Percentiles rank a stretch among this genome's conserved stretches.
Evolutionary conservation across 2,329 filamentous ascomycete species (phyloP).

Genomic region (Aspergillus amoenus): DNA sequence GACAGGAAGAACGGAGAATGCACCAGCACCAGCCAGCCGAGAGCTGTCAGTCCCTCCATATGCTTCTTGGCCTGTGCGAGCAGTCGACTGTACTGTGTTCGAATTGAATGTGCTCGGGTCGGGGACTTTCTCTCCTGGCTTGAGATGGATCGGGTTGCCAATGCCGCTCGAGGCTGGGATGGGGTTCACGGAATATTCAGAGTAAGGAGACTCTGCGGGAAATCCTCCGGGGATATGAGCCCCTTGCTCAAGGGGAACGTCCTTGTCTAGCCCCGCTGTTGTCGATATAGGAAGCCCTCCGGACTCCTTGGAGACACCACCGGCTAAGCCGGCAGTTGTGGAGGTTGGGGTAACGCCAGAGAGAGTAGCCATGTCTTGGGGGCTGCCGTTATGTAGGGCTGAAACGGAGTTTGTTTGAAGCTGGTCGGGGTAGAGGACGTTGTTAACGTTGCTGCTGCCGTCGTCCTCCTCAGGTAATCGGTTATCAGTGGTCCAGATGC

Average conservation of each 20-base stretch:
- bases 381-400: conserved; percentile 17
- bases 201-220: not conserved
- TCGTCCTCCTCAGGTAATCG: conserved; percentile 80
- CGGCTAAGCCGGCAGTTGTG: conserved; percentile 61
- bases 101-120: conserved; percentile 61
- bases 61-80: conserved; percentile 72
- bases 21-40: conserved; percentile 40
- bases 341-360: conserved; percentile 65
- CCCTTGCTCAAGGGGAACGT: conserved; percentile 62
- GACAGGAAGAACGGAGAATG: conserved; percentile 55
- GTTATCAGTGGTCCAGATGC: conserved; percentile 81
- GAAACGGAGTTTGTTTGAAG: conserved; percentile 46
- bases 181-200: conserved; percentile 62
- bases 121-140: conserved; percentile 79
- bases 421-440: conserved; percentile 76
- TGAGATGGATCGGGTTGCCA: conserved; percentile 77
- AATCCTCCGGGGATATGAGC: conserved; percentile 51
- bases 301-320: conserved; percentile 32
- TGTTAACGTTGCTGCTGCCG: conserved; percentile 83
- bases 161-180: conserved; percentile 57
- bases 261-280: conserved; percentile 66
- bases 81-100: conserved; percentile 68
- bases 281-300: conserved; percentile 61
- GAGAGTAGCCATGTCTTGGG: conserved; percentile 45
- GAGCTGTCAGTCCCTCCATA: conserved; percentile 69